Evolutionary conservation across 257 asterid species (phyloP).

Genomic region (Gentiana straminea): DNA sequence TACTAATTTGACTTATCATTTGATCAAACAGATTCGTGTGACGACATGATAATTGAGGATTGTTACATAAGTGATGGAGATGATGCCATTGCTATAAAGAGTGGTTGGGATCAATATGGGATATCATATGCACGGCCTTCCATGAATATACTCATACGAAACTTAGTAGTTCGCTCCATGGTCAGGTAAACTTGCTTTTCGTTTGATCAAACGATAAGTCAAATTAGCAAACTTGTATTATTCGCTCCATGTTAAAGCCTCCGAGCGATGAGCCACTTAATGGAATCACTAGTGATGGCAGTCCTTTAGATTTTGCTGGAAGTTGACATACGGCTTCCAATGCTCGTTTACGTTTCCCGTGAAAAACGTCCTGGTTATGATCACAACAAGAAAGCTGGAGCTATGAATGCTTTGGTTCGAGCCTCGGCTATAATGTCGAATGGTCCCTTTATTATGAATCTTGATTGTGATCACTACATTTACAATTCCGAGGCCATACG

Average conservation of each 20-base stretch:
- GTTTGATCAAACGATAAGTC: no score
- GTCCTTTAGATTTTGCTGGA: slow-evolving; percentile 56
- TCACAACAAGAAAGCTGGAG: slow-evolving; percentile 96
- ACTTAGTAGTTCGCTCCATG: no score
- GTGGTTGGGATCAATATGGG: no score
- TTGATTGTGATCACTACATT: slow-evolving; percentile 87
- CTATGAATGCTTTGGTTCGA: slow-evolving; percentile 84
- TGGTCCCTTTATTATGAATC: slow-evolving; percentile 85
- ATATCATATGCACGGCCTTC: no score
- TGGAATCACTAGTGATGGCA: slow-evolving; percentile 33
- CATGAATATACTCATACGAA: no score
- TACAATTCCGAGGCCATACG: slow-evolving; percentile 72
- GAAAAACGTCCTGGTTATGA: slow-evolving; percentile 87
- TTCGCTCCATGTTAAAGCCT: slow-evolving; percentile 88
- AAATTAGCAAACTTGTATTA: no score
- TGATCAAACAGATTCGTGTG: no score
- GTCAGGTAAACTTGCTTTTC: no score
- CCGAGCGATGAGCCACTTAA: slow-evolving; percentile 69
- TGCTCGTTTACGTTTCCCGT: slow-evolving; percentile 81
- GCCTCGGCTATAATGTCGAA: slow-evolving; percentile 90
- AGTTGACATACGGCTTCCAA: slow-evolving; percentile 75
- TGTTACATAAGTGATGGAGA: no score
- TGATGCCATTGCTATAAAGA: no score
- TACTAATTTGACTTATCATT: no score
- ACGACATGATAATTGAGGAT: no score